These are phyloP conservation scores for Naganishia friedmannii DNA, from an alignment of 768 basidiomycete species.

Conservation along the genomic window DNA sequence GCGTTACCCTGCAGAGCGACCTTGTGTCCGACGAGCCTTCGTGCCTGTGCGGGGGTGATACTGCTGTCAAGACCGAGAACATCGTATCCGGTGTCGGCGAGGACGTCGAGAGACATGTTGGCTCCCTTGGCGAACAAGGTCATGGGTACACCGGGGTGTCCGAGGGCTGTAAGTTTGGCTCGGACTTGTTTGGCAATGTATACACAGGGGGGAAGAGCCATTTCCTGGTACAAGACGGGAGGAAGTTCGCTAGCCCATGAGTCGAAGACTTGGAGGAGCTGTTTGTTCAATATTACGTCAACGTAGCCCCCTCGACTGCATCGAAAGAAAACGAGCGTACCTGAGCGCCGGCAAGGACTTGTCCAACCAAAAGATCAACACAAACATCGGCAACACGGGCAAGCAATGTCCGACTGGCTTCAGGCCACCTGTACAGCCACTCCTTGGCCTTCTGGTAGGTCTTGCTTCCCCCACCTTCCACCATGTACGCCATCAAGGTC, in stretches of 20 bases:
- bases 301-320: no score
- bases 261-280: slow-evolving; percentile 96
- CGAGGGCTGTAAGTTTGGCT: slow-evolving; percentile 58
- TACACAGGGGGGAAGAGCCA: slow-evolving; percentile 74
- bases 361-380: slow-evolving; percentile 83
- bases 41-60: slow-evolving; percentile 71
- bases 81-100: slow-evolving; percentile 71
- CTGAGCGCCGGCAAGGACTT: slow-evolving; percentile 94
- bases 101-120: slow-evolving; percentile 64
- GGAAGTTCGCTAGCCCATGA: slow-evolving; percentile 93
- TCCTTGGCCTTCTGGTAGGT: slow-evolving; percentile 86
- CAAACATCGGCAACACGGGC: slow-evolving; percentile 80
- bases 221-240: slow-evolving; percentile 75
- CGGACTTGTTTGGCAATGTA: slow-evolving; percentile 72
- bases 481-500: slow-evolving; percentile 98
- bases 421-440: slow-evolving; percentile 88
- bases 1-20: slow-evolving; percentile 74
- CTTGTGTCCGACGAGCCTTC: slow-evolving; percentile 58
- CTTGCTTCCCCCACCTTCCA: slow-evolving; percentile 91
- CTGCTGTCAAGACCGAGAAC: slow-evolving; percentile 90
- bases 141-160: slow-evolving; percentile 67
- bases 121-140: slow-evolving; percentile 95
- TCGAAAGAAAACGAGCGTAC: no score
- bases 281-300: not conserved
- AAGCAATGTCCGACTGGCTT: slow-evolving; percentile 74